These are phyloP conservation scores for Cyclostephanos invisitatus DNA, from an alignment of 108 stramenopile genomes.

Conservation along the genomic window DNA sequence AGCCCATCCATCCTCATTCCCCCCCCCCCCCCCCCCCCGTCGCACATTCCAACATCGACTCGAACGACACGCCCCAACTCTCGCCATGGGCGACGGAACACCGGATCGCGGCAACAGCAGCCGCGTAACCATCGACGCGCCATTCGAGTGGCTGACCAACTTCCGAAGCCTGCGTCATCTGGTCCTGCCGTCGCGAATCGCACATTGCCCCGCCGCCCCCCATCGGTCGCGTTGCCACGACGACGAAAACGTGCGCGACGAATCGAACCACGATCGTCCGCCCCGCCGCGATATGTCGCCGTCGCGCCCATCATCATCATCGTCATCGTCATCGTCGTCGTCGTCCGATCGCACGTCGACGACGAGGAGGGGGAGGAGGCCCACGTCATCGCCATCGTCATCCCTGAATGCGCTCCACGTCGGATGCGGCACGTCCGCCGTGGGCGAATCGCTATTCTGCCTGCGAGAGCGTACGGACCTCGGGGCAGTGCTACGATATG, in stretches of 20 bases:
- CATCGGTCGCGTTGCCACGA: too few relatives aligned
- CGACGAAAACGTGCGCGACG: too few relatives aligned
- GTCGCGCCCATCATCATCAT: too few relatives aligned
- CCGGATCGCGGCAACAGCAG: not conserved
- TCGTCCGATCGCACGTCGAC: not conserved
- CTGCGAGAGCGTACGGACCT: slow-evolving; percentile 11
- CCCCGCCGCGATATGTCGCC: not conserved
- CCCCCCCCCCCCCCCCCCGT: too few relatives aligned
- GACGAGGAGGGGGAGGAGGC: not conserved
- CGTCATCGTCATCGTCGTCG: not conserved
- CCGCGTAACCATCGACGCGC: slow-evolving; percentile 22
- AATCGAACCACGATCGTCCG: not conserved
- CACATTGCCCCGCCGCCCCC: too few relatives aligned
- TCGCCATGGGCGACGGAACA: not conserved
- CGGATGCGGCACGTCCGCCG: slow-evolving; percentile 73
- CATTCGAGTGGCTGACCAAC: slow-evolving; percentile 54
- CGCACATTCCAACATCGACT: too few relatives aligned
- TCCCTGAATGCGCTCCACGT: slow-evolving; percentile 66
- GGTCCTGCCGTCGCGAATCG: slow-evolving; percentile 30
- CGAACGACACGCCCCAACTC: too few relatives aligned
- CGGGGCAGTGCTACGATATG: slow-evolving; percentile 35
- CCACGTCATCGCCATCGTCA: not conserved
- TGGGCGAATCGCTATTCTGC: slow-evolving; percentile 68
- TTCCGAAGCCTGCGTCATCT: slow-evolving; percentile 40
- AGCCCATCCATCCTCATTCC: too few relatives aligned